Percentiles rank a stretch among this genome's conserved stretches.
phyloP scores from a whole-genome alignment of 768 basidiomycete species.

The Auricularia cornea region DNA sequence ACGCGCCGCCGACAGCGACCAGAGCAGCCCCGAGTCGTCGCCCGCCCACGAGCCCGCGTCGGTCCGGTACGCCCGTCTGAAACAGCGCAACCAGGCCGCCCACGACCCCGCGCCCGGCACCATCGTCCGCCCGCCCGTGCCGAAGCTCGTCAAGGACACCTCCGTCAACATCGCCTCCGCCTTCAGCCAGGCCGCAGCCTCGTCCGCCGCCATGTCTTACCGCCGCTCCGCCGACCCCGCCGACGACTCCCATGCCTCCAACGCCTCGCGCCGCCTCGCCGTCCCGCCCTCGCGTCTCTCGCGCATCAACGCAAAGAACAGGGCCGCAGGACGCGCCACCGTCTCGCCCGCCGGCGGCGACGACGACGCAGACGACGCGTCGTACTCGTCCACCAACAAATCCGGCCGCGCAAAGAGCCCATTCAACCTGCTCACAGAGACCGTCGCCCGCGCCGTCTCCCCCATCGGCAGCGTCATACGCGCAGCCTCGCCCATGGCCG shows the following conservation, averaged over 20 bases:
- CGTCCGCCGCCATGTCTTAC: constrained; percentile 26
- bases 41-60: constrained; percentile 25
- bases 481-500: neutral
- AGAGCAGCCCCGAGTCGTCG: neutral
- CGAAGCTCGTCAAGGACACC: constrained; percentile 67
- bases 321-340: constrained; percentile 29
- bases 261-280: constrained; percentile 48
- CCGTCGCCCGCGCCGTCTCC: constrained; percentile 42
- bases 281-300: constrained; percentile 46
- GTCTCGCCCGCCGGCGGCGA: constrained; percentile 57
- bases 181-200: constrained; percentile 50
- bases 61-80: constrained; percentile 40
- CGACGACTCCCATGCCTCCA: constrained; percentile 49
- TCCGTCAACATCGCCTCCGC: constrained; percentile 82
- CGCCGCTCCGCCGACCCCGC: constrained; percentile 64
- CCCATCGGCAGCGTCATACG: constrained; percentile 15
- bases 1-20: constrained; percentile 30
- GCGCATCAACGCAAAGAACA: neutral
- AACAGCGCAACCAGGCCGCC: constrained; percentile 32
- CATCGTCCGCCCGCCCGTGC: constrained; percentile 38
- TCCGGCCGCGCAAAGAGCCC: constrained; percentile 58
- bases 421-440: constrained; percentile 36
- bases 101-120: constrained; percentile 24
- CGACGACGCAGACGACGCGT: constrained; percentile 45
- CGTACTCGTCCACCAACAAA: constrained; percentile 5